Evolutionary conservation across 2,329 filamentous ascomycete species (phyloP), one percentile per base, ranked within the genome.

Genomic region (Herpotrichia juniperi): DNA sequence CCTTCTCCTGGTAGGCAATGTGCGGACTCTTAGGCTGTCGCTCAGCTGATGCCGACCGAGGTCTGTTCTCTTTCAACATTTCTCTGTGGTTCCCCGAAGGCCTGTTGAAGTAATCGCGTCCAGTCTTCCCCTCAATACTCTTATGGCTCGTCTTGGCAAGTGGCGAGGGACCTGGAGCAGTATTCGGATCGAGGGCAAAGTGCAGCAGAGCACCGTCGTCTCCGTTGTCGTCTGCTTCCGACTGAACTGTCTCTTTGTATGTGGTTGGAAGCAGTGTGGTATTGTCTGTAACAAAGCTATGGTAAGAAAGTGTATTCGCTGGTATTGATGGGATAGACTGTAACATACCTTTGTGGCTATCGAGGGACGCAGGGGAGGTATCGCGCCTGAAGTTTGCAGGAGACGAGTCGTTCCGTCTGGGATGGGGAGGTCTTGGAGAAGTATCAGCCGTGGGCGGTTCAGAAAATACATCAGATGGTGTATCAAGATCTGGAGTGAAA

Each of bases 1-100:
- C 85, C 73, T 93, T 94, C 65, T 96, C 91, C 71, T 96, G 91
- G 69, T 92, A 96, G 19, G 91, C 89, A 63, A 96, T 96, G 66
- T 96, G 92, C n/a, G 92, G 91, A 14, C 90, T 92, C 2, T 86
- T 53, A 67, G 75, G 61, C 30, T 64, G 64, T 28, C 77, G 71
- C 58, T 81, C 78, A 14, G 73, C 72, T 3, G 78, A 81, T 4
- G 71, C 73, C 14, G 78, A 79, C 42, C 78, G 69, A 11, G 78
- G 78, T 16, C 72, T 60, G 48, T 70, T 69, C 45, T 78, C 76
- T 53, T 74, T 74, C 44, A 77, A 57, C 26, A 66, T 62, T 21
- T 79, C 77, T 54, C 76, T 67, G 26, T 74, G 72, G n/a, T 69
- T 66, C n/a, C 58, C 57, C 51, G 60, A 65, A 21, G 63, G 72